Evolutionary conservation across 2,329 filamentous ascomycete species (phyloP).

Genomic region (Talaromyces sp.): DNA sequence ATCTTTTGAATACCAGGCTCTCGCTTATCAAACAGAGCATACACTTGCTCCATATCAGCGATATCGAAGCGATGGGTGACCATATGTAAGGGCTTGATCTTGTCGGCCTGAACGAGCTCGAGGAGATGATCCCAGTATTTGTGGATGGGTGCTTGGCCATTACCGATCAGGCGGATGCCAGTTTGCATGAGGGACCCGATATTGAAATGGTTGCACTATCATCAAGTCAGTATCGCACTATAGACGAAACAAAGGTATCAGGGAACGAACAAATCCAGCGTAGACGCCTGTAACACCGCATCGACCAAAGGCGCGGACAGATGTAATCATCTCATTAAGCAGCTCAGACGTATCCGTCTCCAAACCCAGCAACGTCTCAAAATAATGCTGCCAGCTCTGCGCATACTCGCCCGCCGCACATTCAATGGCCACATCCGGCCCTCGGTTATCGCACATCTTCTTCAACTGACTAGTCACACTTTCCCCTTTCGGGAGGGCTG

Average conservation of each 20-base stretch:
- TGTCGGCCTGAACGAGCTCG: slow-evolving; percentile 61
- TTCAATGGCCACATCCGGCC: slow-evolving; percentile 73
- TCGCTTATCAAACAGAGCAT: slow-evolving; percentile 57
- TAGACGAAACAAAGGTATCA: background rate
- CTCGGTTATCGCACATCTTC: slow-evolving; percentile 64
- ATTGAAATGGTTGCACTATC: slow-evolving; percentile 73
- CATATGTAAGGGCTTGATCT: slow-evolving; percentile 76
- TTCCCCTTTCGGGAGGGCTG: slow-evolving; percentile 57
- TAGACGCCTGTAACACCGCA: slow-evolving; percentile 74
- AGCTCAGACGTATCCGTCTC: slow-evolving; percentile 77
- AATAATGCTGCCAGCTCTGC: slow-evolving; percentile 60
- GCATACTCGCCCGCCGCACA: slow-evolving; percentile 62
- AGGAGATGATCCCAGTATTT: slow-evolving; percentile 81
- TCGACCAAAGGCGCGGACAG: slow-evolving; percentile 57
- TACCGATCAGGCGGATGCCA: slow-evolving; percentile 73
- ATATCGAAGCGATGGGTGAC: slow-evolving; percentile 72
- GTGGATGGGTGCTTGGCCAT: slow-evolving; percentile 70
- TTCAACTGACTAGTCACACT: slow-evolving; percentile 71
- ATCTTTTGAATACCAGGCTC: slow-evolving; percentile 74
- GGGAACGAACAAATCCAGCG: slow-evolving; percentile 53
- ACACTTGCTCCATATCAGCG: slow-evolving; percentile 68
- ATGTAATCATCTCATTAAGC: slow-evolving; percentile 55
- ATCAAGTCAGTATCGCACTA: background rate
- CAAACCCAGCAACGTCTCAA: slow-evolving; percentile 60
- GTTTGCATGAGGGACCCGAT: slow-evolving; percentile 82